Percentiles rank a stretch among this genome's conserved stretches.
These are phyloP conservation scores for Phytopythium delawarense DNA, from an alignment of 352 stramenopile species.

Conservation along the genomic window DNA sequence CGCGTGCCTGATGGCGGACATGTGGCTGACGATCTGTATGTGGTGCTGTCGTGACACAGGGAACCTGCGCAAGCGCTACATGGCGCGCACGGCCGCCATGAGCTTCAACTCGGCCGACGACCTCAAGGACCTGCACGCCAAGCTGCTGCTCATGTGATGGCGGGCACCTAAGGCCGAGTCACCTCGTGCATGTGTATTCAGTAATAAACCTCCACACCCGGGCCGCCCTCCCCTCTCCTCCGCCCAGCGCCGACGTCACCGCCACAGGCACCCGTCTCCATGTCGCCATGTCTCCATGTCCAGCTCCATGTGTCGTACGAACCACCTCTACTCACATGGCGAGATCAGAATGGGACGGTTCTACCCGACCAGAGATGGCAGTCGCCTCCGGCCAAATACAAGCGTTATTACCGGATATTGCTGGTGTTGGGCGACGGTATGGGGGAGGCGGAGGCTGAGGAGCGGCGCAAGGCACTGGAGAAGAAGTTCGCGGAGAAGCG, in stretches of 20 bases:
- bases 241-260: background rate
- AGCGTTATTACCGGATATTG: too few relatives aligned
- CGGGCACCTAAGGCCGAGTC: background rate
- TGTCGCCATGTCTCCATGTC: too few relatives aligned
- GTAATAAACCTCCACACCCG: background rate
- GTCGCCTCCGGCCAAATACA: too few relatives aligned
- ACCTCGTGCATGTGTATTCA: background rate
- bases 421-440: background rate
- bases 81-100: constrained; percentile 38
- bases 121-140: constrained; percentile 44
- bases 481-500: constrained; percentile 73
- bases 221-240: background rate
- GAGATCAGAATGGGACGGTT: too few relatives aligned
- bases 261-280: background rate
- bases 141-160: constrained; percentile 16
- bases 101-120: constrained; percentile 49
- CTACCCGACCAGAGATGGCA: too few relatives aligned
- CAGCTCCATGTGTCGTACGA: background rate
- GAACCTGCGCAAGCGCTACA: constrained; percentile 50
- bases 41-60: constrained; percentile 4
- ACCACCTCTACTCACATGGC: background rate
- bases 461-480: constrained; percentile 77
- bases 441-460: constrained; percentile 30
- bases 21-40: background rate
- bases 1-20: background rate